Conservation (phyloP, 2,329 filamentous ascomycete species). For the Hymenoscyphus infarciens region DNA sequence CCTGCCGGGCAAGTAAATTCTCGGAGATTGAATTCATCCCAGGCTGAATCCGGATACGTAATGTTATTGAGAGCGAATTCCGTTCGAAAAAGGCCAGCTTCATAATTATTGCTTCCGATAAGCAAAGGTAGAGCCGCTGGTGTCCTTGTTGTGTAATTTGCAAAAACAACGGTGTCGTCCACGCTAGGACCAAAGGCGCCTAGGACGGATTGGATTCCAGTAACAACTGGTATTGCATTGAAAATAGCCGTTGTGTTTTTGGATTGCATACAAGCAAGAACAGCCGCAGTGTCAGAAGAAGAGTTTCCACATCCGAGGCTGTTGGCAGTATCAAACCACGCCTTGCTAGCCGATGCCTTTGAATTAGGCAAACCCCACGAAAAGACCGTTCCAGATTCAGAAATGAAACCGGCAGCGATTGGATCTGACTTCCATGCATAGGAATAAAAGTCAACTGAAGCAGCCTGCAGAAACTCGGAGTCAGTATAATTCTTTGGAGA, state of each 20-base stretch:
- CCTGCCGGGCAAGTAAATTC: slow-evolving; percentile 37
- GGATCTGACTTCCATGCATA: slow-evolving; percentile 35
- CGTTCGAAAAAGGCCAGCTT: slow-evolving; percentile 34
- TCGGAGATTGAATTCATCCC: slow-evolving; percentile 31
- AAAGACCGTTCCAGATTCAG: slow-evolving; percentile 34
- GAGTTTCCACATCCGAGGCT: slow-evolving; percentile 33
- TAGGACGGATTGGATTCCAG: slow-evolving; percentile 16
- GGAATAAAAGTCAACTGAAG: slow-evolving; percentile 44
- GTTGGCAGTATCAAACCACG: slow-evolving; percentile 29
- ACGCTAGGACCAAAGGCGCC: slow-evolving; percentile 31
- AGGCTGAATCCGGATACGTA: slow-evolving; percentile 27
- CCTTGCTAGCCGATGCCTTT: slow-evolving; percentile 15
- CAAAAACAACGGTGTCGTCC: slow-evolving; percentile 31
- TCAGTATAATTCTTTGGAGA: too few species aligned
- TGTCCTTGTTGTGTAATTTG: slow-evolving; percentile 28
- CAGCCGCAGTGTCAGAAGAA: slow-evolving; percentile 19
- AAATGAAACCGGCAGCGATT: slow-evolving; percentile 34
- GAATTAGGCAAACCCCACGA: slow-evolving; percentile 29
- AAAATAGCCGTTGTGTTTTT: slow-evolving; percentile 23
- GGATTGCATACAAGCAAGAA: slow-evolving; percentile 31
- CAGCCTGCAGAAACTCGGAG: slow-evolving; percentile 33
- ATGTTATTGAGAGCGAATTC: slow-evolving; percentile 23
- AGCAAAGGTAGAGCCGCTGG: slow-evolving; percentile 30
- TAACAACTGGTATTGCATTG: slow-evolving; percentile 19
- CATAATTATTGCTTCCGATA: slow-evolving; percentile 36